Evolutionary conservation across 176 grass and related monocot species (phyloP), one percentile per base, ranked within the genome.

Genomic region (Cenchrus fungigraminus): DNA sequence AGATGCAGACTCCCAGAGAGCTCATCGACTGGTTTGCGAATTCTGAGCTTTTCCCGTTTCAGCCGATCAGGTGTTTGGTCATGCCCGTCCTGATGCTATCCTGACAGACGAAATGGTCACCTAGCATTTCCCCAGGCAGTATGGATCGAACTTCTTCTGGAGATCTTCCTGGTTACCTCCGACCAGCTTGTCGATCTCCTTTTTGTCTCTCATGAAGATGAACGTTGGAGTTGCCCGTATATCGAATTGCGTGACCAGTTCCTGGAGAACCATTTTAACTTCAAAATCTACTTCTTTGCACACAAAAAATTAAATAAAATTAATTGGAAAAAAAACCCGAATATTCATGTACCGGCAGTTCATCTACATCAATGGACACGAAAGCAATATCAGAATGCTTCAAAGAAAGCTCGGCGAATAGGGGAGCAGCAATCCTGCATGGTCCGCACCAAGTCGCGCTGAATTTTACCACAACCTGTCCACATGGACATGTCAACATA

Each of bases 141-240:
- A 84, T 17, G 58, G 80, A 46, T 88, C 88, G 52, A 95, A 73
- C 84, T 90, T 98, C 74, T 89, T 85, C 64, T 90, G 45, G 6
- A 98, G 89, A 74, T 95, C 85, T 40, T 60, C 55, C 9, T 80
- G 88, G 93, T 90, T 86, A 50, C 85, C 87, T 28, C 96, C 91
- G 0, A 95, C 86, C 51, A 90, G 81, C 86, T 88, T 92, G 45
- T 98, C 89, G 25, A 94, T 61, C 82, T 84, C 86, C 76, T 91
- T 62, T 12, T 85, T 92, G 17, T 87, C 83, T 84, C 83, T 74
- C 82, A 94, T 68, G 87, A 95, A 95, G 40, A 94, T 68, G 80
- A 98, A 93, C 50, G 96, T 94, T 8, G 96, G 96, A 11, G 93
- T 98, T 49, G 93, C 93, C 3, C 83, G 83, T 57, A 98, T 15